phyloP scores from a whole-genome alignment of 1,284 basidiomycete genomes.

The Moesziomyces antarcticus region DNA sequence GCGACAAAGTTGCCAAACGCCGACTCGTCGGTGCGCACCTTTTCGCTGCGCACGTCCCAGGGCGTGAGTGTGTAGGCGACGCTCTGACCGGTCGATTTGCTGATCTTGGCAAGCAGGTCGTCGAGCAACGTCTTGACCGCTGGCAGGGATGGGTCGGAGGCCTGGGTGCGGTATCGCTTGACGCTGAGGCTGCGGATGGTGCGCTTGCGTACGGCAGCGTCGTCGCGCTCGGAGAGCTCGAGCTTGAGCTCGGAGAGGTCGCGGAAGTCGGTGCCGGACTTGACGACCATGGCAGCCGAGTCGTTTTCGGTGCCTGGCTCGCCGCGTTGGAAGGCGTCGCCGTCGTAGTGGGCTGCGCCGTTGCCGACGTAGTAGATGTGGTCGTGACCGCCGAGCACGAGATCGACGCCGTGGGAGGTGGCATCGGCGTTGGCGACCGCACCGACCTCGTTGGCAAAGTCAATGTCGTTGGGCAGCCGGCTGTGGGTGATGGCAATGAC shows the following conservation, averaged over 20 bases:
- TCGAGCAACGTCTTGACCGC: conserved; percentile 75
- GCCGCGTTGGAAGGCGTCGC: conserved; percentile 74
- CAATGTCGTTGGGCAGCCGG: conserved; percentile 74
- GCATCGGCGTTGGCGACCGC: conserved; percentile 70
- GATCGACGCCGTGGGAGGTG: conserved; percentile 80
- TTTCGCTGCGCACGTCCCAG: conserved; percentile 80
- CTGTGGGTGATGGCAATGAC: conserved; percentile 86
- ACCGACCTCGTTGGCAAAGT: conserved; percentile 73
- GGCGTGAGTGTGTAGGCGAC: conserved; percentile 78
- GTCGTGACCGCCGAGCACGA: conserved; percentile 89
- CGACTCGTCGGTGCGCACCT: conserved; percentile 79
- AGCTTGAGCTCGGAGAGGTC: conserved; percentile 82
- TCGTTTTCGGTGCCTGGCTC: conserved; percentile 80
- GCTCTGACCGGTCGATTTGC: conserved; percentile 74
- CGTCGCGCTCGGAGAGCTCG: conserved; percentile 74
- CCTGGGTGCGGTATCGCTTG: conserved; percentile 75
- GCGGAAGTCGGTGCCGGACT: conserved; percentile 90
- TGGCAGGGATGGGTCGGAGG: conserved; percentile 75
- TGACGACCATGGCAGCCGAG: conserved; percentile 72
- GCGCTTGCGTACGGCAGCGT: conserved; percentile 75
- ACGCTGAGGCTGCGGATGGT: conserved; percentile 77
- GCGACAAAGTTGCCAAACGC: conserved; percentile 89
- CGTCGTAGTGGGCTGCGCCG: conserved; percentile 80
- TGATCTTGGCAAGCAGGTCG: conserved; percentile 78
- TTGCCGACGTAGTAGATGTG: conserved; percentile 85